A percentile compares a stretch with the other conserved stretches of the same genome.
Conservation (phyloP, 1,284 basidiomycete genomes). For the Fistulinella cinereoalba region DNA sequence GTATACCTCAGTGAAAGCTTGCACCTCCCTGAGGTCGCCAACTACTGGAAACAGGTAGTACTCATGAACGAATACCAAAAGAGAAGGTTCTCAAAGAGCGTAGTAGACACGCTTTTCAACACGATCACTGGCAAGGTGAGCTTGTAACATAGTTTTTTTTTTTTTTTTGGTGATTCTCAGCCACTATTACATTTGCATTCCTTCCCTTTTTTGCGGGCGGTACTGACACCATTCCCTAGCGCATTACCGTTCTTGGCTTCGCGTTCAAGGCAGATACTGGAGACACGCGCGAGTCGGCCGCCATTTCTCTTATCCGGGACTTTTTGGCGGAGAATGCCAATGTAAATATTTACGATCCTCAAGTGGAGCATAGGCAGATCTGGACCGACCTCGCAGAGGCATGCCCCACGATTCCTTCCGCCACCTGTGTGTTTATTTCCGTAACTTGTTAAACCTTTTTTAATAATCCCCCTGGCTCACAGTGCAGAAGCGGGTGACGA, state of each 20-base stretch:
- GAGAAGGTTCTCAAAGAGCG: conserved; percentile 82
- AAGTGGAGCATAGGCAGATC: conserved; percentile 72
- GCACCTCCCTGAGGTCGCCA: conserved; percentile 95
- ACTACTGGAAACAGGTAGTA: conserved; percentile 95
- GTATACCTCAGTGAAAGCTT: conserved; percentile 95
- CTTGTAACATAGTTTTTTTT: no score
- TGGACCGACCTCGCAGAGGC: conserved; percentile 75
- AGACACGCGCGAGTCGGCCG: conserved; percentile 96
- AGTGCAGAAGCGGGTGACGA: conserved; percentile 88
- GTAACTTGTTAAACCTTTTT: no score
- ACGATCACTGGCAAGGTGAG: conserved; percentile 91
- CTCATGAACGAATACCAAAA: conserved; percentile 98
- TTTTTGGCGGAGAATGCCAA: conserved; percentile 89
- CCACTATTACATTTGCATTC: background rate
- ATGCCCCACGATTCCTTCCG: conserved; percentile 53
- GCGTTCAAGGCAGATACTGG: conserved; percentile 97
- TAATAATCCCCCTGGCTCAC: conserved; percentile 3
- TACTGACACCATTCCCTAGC: conserved; percentile 46
- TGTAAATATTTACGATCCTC: conserved; percentile 91
- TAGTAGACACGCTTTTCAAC: conserved; percentile 96
- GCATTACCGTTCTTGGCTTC: conserved; percentile 94
- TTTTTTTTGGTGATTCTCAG: no score
- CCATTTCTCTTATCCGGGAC: conserved; percentile 92
- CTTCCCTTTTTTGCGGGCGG: conserved; percentile 1
- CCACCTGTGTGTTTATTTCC: conserved; percentile 62